Conservation (phyloP, 768 basidiomycete genomes). For the Tulasnella sp. region DNA sequence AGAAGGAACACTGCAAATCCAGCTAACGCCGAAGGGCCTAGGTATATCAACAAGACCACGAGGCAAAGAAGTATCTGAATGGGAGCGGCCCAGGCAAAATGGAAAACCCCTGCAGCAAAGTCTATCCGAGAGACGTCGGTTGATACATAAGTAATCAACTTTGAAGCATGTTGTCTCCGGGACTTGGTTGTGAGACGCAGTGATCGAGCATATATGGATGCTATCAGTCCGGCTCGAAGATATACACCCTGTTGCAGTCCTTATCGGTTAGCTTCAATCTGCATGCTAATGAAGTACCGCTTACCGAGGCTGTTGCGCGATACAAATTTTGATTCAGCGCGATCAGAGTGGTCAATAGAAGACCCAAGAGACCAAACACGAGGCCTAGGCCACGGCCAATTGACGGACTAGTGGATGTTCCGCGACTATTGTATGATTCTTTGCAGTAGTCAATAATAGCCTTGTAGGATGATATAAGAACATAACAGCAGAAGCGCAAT, state of each 20-base stretch:
- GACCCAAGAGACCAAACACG: constrained; percentile 27
- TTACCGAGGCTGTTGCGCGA: constrained; percentile 25
- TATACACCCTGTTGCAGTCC: too few relatives aligned
- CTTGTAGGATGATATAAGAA: too few relatives aligned
- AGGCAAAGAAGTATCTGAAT: constrained; percentile 13
- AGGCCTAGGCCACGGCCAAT: constrained; percentile 26
- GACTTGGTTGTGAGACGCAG: constrained; percentile 65
- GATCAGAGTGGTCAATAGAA: constrained; percentile 26
- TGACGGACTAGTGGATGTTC: constrained; percentile 17
- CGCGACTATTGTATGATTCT: too few relatives aligned
- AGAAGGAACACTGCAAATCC: constrained; percentile 55
- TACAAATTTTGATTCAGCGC: constrained; percentile 29
- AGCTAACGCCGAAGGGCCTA: constrained; percentile 56
- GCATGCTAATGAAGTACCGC: too few relatives aligned
- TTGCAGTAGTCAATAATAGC: too few relatives aligned
- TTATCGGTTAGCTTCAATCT: too few relatives aligned
- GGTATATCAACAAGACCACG: constrained; percentile 26
- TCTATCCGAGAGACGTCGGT: constrained; percentile 86
- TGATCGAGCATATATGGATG: constrained; percentile 68
- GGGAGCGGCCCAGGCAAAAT: constrained; percentile 24
- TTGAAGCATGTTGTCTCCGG: constrained; percentile 65
- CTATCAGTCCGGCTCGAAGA: constrained; percentile 71
- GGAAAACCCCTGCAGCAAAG: constrained; percentile 31
- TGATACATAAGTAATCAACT: constrained; percentile 85
- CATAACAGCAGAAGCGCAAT: too few relatives aligned